Evolutionary conservation across 2,329 filamentous ascomycete species (phyloP).

Genomic region (Cladosporium austrohemisphaericum): DNA sequence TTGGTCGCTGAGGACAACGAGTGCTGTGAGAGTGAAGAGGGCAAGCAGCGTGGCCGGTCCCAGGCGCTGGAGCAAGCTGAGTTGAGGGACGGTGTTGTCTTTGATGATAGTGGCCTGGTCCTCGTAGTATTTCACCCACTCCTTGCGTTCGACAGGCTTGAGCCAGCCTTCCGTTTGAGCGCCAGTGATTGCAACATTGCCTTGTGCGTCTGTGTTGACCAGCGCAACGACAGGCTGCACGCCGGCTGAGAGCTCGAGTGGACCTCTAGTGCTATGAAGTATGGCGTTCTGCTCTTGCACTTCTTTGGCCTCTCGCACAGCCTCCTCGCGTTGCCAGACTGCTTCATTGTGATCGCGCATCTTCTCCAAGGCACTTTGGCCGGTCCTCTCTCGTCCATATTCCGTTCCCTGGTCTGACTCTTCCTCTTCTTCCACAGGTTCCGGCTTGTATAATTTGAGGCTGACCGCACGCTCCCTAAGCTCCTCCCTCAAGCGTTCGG

Average conservation of each 20-base stretch:
- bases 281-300: slow-evolving; percentile 22
- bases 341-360: slow-evolving; percentile 30
- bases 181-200: slow-evolving; percentile 23
- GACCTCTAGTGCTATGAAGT: slow-evolving; percentile 24
- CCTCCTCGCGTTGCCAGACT: slow-evolving; percentile 26
- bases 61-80: slow-evolving; percentile 40
- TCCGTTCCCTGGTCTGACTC: slow-evolving; percentile 26
- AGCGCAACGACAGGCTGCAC: slow-evolving; percentile 25
- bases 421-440: slow-evolving; percentile 19
- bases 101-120: slow-evolving; percentile 34
- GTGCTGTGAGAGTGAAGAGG: slow-evolving; percentile 36
- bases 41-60: slow-evolving; percentile 42
- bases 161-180: slow-evolving; percentile 27
- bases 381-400: slow-evolving; percentile 26
- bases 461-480: slow-evolving; percentile 31
- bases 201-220: not conserved
- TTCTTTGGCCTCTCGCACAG: slow-evolving; percentile 19
- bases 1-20: slow-evolving; percentile 44
- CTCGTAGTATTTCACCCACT: slow-evolving; percentile 37
- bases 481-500: slow-evolving; percentile 27
- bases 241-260: slow-evolving; percentile 30
- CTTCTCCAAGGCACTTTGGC: slow-evolving; percentile 28
- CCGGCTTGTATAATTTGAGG: slow-evolving; percentile 33
- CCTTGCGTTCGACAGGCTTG: slow-evolving; percentile 28
- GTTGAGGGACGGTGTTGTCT: slow-evolving; percentile 29